Conservation (phyloP, 164 flowering plant genomes). For the Tinospora cordifolia region DNA sequence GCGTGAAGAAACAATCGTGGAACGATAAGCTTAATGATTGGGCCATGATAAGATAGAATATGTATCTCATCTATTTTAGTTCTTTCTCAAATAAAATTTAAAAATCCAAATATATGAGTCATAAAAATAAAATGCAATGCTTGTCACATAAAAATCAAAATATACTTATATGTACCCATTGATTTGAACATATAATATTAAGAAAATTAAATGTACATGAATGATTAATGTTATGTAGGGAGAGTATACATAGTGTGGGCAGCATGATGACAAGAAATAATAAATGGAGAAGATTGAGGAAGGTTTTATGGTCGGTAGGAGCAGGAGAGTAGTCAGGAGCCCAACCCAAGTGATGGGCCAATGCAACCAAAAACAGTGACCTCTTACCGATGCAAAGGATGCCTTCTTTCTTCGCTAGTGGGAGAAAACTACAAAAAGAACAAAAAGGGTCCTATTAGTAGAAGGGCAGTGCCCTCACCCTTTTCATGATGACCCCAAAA, state of each 20-base stretch:
- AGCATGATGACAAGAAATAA: neutral
- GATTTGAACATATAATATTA: no score
- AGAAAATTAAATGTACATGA: no score
- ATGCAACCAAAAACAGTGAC: neutral
- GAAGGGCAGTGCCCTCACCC: neutral
- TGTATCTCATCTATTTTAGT: no score
- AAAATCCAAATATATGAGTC: no score
- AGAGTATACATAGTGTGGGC: neutral
- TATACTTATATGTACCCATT: no score
- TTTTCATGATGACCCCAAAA: neutral
- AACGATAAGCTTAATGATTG: no score
- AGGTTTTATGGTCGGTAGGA: neutral
- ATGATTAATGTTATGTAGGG: neutral
- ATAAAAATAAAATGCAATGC: no score
- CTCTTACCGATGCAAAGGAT: constrained; percentile 4
- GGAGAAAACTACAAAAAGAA: neutral
- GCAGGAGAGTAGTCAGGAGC: neutral
- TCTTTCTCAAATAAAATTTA: no score
- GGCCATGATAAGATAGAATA: no score
- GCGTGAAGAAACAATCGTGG: no score
- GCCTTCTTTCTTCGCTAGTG: neutral
- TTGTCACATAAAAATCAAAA: no score
- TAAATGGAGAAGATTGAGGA: constrained; percentile 2
- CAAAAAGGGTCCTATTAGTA: neutral
- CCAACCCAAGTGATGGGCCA: neutral